Evolutionary conservation across 2,329 filamentous ascomycete species (phyloP).

Genomic region (Aspergillus tanneri): DNA sequence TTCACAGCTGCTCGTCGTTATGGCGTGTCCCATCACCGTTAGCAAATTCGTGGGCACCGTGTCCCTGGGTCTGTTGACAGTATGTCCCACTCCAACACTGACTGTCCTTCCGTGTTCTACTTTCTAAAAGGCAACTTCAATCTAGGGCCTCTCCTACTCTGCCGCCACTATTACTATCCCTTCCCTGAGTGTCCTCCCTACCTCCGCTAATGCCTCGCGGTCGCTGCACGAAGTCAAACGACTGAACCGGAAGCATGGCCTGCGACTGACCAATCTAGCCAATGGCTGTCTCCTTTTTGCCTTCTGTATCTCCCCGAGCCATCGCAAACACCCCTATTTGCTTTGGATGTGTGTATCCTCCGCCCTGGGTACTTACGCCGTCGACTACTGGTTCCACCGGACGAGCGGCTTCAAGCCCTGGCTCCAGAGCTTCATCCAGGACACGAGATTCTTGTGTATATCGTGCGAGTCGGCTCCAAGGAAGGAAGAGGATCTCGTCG

Average conservation of each 20-base stretch:
- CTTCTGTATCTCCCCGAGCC: constrained; percentile 71
- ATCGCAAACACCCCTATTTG: constrained; percentile 81
- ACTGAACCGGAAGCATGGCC: constrained; percentile 64
- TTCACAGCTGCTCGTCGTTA: constrained; percentile 37
- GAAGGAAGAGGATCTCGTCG: constrained; percentile 40
- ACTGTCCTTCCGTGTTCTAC: constrained; percentile 10
- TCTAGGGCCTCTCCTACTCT: constrained; percentile 83
- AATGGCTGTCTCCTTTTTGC: constrained; percentile 72
- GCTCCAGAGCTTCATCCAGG: constrained; percentile 43
- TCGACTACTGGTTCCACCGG: constrained; percentile 73
- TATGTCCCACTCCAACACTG: constrained; percentile 49
- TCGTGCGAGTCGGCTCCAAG: constrained; percentile 19
- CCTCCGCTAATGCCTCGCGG: constrained; percentile 67
- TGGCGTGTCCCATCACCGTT: constrained; percentile 70
- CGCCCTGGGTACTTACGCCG: constrained; percentile 47
- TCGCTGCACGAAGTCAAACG: constrained; percentile 68
- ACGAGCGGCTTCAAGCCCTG: constrained; percentile 51
- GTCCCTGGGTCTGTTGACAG: constrained; percentile 82
- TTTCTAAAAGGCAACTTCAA: not conserved
- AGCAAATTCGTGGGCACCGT: constrained; percentile 93
- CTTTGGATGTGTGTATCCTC: constrained; percentile 74
- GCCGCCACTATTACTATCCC: constrained; percentile 76
- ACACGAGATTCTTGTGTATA: constrained; percentile 31
- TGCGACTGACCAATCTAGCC: constrained; percentile 67
- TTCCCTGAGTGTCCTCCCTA: constrained; percentile 75